phyloP scores from a whole-genome alignment of 176 grass and related monocot species.

The Carex cristatella region DNA sequence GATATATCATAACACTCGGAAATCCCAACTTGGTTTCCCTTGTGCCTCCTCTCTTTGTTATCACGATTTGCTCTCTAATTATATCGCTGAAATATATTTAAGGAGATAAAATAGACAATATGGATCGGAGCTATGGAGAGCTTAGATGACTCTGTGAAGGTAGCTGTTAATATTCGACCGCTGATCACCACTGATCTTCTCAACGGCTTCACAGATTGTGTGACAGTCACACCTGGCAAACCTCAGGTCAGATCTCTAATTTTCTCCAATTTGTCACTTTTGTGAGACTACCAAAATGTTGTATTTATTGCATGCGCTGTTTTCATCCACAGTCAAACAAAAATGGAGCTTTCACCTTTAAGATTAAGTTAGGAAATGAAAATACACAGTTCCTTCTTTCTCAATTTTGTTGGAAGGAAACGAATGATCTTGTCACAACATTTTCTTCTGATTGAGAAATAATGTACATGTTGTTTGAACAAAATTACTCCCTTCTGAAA shows the following conservation, averaged over 20 bases:
- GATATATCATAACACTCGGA: too few species aligned
- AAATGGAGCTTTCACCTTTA: not conserved
- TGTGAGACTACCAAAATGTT: not conserved
- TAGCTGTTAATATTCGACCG: conserved; percentile 82
- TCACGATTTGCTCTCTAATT: not conserved
- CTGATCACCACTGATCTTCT: conserved; percentile 83
- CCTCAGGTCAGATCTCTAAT: conserved; percentile 56
- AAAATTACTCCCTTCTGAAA: not conserved
- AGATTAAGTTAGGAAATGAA: not conserved
- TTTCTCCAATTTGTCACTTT: not conserved
- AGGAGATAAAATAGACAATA: too few species aligned
- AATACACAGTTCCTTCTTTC: not conserved
- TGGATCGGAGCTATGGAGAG: conserved; percentile 4
- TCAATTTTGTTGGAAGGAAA: not conserved
- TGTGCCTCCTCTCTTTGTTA: not conserved
- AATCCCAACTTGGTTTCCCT: not conserved
- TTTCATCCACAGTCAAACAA: not conserved
- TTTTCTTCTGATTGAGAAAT: not conserved
- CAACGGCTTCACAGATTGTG: conserved; percentile 67
- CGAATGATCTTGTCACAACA: not conserved
- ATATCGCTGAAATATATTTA: not conserved
- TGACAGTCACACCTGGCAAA: conserved; percentile 58
- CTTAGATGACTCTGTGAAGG: conserved; percentile 66
- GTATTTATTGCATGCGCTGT: too few species aligned
- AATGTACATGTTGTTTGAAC: not conserved